Conservation (phyloP, 2,329 filamentous ascomycete genomes). For the Sclerotinia borealis region DNA sequence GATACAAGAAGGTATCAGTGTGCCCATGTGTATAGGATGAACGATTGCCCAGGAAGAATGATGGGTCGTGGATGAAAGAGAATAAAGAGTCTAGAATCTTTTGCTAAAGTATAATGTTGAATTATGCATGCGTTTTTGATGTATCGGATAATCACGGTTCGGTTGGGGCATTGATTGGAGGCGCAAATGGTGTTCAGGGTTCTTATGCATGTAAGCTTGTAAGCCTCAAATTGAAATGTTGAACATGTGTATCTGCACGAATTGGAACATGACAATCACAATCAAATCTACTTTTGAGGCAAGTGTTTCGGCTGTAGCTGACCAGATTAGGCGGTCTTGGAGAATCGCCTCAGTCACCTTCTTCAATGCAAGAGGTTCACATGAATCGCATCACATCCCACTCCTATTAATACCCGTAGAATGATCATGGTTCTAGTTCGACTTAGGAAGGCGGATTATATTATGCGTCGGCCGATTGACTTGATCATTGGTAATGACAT, state of each 20-base stretch:
- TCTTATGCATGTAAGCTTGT: slow-evolving; percentile 6
- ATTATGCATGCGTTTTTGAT: not conserved
- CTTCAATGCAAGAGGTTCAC: not conserved
- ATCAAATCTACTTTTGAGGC: not conserved
- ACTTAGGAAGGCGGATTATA: not conserved
- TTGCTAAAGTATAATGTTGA: not conserved
- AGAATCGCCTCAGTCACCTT: not conserved
- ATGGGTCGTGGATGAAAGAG: not conserved
- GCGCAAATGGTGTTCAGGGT: not conserved
- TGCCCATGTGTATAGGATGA: not conserved
- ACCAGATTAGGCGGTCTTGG: not conserved
- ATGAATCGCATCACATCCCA: not conserved
- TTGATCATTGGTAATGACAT: not conserved
- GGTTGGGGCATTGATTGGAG: not conserved
- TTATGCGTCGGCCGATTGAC: not conserved
- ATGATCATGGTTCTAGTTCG: not conserved
- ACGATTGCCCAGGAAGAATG: not conserved
- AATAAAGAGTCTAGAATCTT: not conserved
- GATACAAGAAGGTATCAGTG: too few relatives aligned
- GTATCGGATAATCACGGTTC: not conserved
- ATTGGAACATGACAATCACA: not conserved
- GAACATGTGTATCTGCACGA: not conserved
- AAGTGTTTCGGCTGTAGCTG: not conserved
- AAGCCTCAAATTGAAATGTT: slow-evolving; percentile 3
- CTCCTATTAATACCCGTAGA: not conserved